Percentiles rank a stretch among this genome's conserved stretches.
Evolutionary conservation across 257 asterid species (phyloP).

Genomic region (Solanum paucissectum): DNA sequence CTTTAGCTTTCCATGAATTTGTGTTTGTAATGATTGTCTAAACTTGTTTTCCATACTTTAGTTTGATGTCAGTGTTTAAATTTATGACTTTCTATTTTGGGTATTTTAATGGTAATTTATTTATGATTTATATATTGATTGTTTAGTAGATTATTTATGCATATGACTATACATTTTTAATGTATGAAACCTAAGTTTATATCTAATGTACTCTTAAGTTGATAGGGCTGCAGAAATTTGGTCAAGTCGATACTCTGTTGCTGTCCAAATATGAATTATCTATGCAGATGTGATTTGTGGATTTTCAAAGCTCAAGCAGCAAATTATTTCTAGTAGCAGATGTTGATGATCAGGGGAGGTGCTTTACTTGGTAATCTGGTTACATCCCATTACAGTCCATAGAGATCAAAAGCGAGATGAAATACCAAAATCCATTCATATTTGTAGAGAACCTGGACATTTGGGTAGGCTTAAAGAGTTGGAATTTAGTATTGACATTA

Average conservation of each 20-base stretch:
- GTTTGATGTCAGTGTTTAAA: neutral
- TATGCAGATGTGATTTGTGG: too few relatives aligned
- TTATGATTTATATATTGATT: too few relatives aligned
- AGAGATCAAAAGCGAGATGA: too few relatives aligned
- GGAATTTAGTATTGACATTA: too few relatives aligned
- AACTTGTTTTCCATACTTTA: neutral
- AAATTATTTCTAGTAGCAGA: too few relatives aligned
- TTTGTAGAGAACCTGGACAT: neutral
- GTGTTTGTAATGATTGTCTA: neutral
- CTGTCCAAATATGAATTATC: neutral
- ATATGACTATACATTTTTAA: too few relatives aligned
- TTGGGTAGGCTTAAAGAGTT: too few relatives aligned
- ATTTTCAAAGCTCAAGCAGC: neutral
- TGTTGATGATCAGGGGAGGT: neutral
- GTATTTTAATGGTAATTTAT: too few relatives aligned
- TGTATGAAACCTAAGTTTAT: too few relatives aligned
- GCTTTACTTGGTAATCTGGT: neutral
- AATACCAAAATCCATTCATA: neutral
- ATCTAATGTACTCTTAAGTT: too few relatives aligned
- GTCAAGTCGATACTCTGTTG: neutral
- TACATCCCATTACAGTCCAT: neutral
- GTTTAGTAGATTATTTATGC: too few relatives aligned
- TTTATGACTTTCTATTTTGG: neutral
- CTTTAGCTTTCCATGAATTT: neutral
- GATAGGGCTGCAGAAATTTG: neutral